Base-by-base conservation (phyloP, 169 alveolate species). In the Cryptosporidium xiaoi region DNA sequence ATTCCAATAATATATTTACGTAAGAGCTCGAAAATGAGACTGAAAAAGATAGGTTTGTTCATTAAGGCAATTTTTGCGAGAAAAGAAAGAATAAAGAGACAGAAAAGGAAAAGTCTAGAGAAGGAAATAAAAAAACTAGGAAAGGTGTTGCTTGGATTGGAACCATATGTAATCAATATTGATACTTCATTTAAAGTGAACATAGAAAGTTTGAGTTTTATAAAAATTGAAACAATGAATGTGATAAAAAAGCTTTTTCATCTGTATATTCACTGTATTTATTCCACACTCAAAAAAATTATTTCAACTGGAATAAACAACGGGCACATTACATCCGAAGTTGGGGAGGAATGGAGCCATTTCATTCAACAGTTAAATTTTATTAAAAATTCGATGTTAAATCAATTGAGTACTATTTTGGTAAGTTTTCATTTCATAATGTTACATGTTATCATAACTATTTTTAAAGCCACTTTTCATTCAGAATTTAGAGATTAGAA, bases 401-500 rank as follows among this genome's bases (percentile, higher is more conserved):
- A 51, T 1, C 83, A 69, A 36, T 36, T 69, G 18, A 33, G 51
- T 31, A n/a, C 29, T 33, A 56, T 69, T 12, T 18, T 69, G 66
- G 83, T 69, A 69, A 69, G 83, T 69, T 69, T 40, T n/a, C 18
- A 31, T 18, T 69, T 10, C 15, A 3, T 69, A 29, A 29, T 6
- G 3, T 53, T 13, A 31, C 18, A 34, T 31, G 13, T 62, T 44
- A 50, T 33, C 24, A 18, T 58, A 18, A 55, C 33, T 69, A 31
- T 34, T 69, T 20, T 24, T 55, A 7, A 33, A 77, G 87, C 87
- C 87, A n/a, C 33, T 77, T 58, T 77, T 77, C 13, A 77, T 77
- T 24, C 71, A 77, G 20, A 77, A 77, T 62, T 40, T 77, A 34
- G 87, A 77, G 24, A 77, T 77, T 27, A 77, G 87, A 40, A 62